Percentiles rank a stretch among this genome's conserved stretches.
Conservation (phyloP, 106 monocot genomes). For the Platanthera guangdongensis region DNA sequence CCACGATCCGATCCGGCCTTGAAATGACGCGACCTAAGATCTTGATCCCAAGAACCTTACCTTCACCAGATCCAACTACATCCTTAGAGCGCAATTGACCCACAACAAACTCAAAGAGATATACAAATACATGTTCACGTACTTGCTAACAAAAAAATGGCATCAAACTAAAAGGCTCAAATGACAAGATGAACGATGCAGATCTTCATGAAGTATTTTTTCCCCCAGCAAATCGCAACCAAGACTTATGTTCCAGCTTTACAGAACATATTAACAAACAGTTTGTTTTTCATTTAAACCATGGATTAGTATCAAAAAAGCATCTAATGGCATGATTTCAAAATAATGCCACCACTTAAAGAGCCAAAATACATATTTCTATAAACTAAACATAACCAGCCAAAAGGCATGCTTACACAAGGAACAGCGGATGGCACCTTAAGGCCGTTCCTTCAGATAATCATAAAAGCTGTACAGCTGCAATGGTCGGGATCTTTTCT, state of each 20-base stretch:
- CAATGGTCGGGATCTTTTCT: conserved; percentile 93
- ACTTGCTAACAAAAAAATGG: too few relatives aligned
- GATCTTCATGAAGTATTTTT: too few relatives aligned
- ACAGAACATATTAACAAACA: not conserved
- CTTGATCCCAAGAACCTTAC: too few relatives aligned
- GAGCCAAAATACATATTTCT: not conserved
- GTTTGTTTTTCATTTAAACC: not conserved
- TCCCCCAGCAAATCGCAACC: not conserved
- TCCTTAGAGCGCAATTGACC: too few relatives aligned
- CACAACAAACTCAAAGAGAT: too few relatives aligned
- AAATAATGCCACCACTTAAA: not conserved
- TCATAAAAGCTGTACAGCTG: conserved; percentile 80
- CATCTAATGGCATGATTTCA: not conserved
- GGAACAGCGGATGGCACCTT: not conserved
- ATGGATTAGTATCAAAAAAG: not conserved
- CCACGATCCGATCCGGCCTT: too few relatives aligned
- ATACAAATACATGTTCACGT: too few relatives aligned
- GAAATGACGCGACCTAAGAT: too few relatives aligned
- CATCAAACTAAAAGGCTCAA: too few relatives aligned
- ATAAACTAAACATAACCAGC: not conserved
- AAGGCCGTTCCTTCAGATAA: not conserved
- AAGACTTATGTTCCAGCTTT: not conserved
- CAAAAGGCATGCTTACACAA: not conserved
- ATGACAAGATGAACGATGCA: too few relatives aligned
- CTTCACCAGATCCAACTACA: too few relatives aligned